Evolutionary conservation across 768 basidiomycete species (phyloP), one percentile per base, ranked within the genome.

Genomic region (Amyloporia xantha): DNA sequence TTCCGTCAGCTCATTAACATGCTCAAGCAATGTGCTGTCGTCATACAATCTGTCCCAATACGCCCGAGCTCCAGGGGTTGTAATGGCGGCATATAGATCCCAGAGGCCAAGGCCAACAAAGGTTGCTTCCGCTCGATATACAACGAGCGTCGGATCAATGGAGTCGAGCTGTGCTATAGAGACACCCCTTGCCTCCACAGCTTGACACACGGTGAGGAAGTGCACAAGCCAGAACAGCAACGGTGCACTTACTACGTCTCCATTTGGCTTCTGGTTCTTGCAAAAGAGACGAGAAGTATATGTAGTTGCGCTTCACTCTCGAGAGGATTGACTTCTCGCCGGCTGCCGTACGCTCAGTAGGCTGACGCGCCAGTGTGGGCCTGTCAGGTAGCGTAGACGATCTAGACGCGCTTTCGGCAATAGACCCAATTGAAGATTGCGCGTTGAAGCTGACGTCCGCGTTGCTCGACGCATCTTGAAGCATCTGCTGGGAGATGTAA

Each of bases 221-320:
- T 35, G 42, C 12, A 52, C 7, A 7, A 24, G 10, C 17, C 15
- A 25, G 39, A 41, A 28, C 54, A 44, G 54, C 45, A 49, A 35
- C 55, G n/a, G 51, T 51, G 24, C 19, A 70, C 84, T 59, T 65
- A 91, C 88, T 89, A 60, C 84, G 75, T 61, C 83, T 83, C 95
- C 95, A 99, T 66, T 99, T 99, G 2, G 92, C 91, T 65, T 97
- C 93, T 0, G 96, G 96, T 59, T 98, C 95, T 66, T 98, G 96
- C 42, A 99, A 67, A 41, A 99, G 71, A 0, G 94, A 96, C 1
- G 94, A 94, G 65, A 99, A 98, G 66, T 98, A 97, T 46, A 98
- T 97, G 59, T 99, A 99, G 64, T 90, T 95, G 51, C 96, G 76
- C 60, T 84, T 79, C 19, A 97, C 89, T 54, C 92, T 75, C 4